Conservation (phyloP, 2,329 filamentous ascomycete species). For the Ilyonectria robusta region DNA sequence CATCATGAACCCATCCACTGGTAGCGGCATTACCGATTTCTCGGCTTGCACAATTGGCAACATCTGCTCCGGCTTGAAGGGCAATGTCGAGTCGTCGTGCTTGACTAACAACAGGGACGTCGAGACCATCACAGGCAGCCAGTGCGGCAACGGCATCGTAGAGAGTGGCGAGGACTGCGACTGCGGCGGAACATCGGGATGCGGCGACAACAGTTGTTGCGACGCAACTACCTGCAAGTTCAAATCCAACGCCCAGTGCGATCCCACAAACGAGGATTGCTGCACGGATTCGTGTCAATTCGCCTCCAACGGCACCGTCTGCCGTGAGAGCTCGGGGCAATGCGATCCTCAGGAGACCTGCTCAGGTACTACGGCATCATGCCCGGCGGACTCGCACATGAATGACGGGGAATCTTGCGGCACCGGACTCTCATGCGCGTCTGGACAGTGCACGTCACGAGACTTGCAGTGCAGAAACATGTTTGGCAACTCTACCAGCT, state of each 20-base stretch:
- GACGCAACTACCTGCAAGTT: constrained; percentile 90
- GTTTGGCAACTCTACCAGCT: constrained; percentile 82
- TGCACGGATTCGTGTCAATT: constrained; percentile 79
- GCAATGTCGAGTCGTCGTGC: constrained; percentile 82
- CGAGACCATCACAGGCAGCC: constrained; percentile 82
- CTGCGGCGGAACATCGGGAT: constrained; percentile 84
- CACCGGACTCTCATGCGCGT: constrained; percentile 81
- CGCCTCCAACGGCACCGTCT: constrained; percentile 77
- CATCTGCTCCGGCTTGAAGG: constrained; percentile 88
- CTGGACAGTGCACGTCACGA: constrained; percentile 94
- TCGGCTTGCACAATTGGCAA: constrained; percentile 93
- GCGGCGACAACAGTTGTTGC: constrained; percentile 85
- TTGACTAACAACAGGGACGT: constrained; percentile 90
- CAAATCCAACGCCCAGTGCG: constrained; percentile 81
- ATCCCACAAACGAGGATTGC: constrained; percentile 86
- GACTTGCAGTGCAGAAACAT: constrained; percentile 90
- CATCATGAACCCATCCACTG: constrained; percentile 97
- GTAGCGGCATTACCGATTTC: constrained; percentile 80
- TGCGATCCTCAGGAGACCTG: constrained; percentile 93
- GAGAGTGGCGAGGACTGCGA: constrained; percentile 96
- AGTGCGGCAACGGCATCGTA: constrained; percentile 98
- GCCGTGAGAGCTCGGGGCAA: constrained; percentile 81
- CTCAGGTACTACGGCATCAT: constrained; percentile 78
- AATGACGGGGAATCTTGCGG: constrained; percentile 83
- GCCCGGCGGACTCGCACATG: constrained; percentile 79